Conservation (phyloP, 306 rosid species). For the Vigna mungo region DNA sequence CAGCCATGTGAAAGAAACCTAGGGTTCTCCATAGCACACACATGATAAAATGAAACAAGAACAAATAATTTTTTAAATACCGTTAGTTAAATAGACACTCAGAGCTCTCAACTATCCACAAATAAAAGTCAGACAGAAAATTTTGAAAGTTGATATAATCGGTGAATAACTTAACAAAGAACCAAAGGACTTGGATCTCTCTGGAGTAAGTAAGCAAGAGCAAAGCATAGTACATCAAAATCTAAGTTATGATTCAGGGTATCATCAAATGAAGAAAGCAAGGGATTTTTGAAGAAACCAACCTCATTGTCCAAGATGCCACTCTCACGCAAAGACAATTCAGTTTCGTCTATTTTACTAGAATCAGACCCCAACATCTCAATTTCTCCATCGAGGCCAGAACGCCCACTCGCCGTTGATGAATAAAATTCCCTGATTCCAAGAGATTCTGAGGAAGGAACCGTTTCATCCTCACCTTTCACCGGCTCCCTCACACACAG, state of each 20-base stretch:
- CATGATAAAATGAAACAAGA: slow-evolving; percentile 5
- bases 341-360: slow-evolving; percentile 82
- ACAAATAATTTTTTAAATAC: slow-evolving; percentile 1
- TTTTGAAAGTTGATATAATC: slow-evolving; percentile 20
- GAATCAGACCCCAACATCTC: slow-evolving; percentile 57
- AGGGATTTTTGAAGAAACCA: slow-evolving; percentile 30
- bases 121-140: slow-evolving; percentile 18
- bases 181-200: background rate
- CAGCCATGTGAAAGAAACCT: slow-evolving; percentile 32
- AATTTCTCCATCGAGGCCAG: slow-evolving; percentile 49
- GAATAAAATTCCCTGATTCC: slow-evolving; percentile 60
- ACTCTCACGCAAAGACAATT: slow-evolving; percentile 78
- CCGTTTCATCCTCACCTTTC: slow-evolving; percentile 54
- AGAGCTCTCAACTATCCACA: slow-evolving; percentile 29
- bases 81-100: background rate
- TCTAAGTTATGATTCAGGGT: slow-evolving; percentile 19
- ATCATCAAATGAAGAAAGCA: background rate
- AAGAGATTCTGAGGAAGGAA: slow-evolving; percentile 57
- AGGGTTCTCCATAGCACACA: background rate
- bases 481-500: slow-evolving; percentile 68
- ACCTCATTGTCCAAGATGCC: slow-evolving; percentile 93
- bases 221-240: background rate
- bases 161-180: background rate
- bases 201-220: slow-evolving; percentile 9
- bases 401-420: slow-evolving; percentile 48